Evolutionary conservation across 2,329 filamentous ascomycete genomes (phyloP).

Genomic region (Clonostachys rhizophaga): DNA sequence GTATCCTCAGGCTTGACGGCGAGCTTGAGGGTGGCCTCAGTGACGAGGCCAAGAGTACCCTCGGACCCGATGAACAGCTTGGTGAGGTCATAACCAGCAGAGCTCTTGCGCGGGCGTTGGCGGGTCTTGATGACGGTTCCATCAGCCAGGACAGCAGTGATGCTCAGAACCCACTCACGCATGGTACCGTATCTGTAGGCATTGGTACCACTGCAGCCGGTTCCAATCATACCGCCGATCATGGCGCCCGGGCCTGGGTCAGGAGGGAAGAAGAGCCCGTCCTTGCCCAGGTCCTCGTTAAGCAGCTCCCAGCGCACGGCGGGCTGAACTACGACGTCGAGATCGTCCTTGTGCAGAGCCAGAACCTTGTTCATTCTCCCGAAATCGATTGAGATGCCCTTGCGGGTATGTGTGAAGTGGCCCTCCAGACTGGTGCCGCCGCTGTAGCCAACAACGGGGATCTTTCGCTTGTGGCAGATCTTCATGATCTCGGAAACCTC

Average conservation of each 20-base stretch:
- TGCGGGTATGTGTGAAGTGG: slow-evolving; percentile 77
- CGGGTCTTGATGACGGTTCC: slow-evolving; percentile 87
- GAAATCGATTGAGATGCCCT: slow-evolving; percentile 85
- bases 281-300: slow-evolving; percentile 69
- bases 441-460: slow-evolving; percentile 83
- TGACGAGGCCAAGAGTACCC: slow-evolving; percentile 86
- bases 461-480: slow-evolving; percentile 73
- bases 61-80: slow-evolving; percentile 87
- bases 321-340: slow-evolving; percentile 73
- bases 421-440: slow-evolving; percentile 89
- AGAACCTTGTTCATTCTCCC: slow-evolving; percentile 79
- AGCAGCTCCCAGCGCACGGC: slow-evolving; percentile 83
- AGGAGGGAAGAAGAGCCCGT: slow-evolving; percentile 85
- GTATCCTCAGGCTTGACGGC: slow-evolving; percentile 76
- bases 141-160: slow-evolving; percentile 87
- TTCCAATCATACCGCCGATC: slow-evolving; percentile 87
- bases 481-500: slow-evolving; percentile 87
- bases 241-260: slow-evolving; percentile 88
- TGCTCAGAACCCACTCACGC: slow-evolving; percentile 84
- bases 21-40: slow-evolving; percentile 84
- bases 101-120: slow-evolving; percentile 83
- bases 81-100: slow-evolving; percentile 87
- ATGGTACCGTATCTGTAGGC: slow-evolving; percentile 92
- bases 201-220: slow-evolving; percentile 74
- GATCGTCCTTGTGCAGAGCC: slow-evolving; percentile 69